Base-by-base conservation (phyloP, 495 filamentous ascomycete genomes). In the Penicillium steckii region DNA sequence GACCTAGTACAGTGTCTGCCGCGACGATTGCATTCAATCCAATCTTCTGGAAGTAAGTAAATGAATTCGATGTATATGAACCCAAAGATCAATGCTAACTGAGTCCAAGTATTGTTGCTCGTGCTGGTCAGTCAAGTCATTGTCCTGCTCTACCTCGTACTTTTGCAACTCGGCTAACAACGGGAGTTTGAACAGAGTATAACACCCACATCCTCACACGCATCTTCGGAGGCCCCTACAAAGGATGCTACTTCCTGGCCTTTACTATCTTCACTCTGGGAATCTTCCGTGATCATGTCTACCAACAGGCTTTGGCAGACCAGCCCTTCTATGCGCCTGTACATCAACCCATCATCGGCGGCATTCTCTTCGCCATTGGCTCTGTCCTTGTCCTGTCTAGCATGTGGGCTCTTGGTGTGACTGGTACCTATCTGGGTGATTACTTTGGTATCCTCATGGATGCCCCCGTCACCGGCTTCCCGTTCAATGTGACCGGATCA, bases 371-470 rank as follows among this genome's bases (percentile, higher is more conserved):
- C 58, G 78, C 78, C 37, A 50, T 75, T 32, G 95, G 94, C 38
- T 97, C 96, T 62, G 70, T 88, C 47, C 82, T 98, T 15, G 94
- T 98, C 22, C 66, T 97, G 15, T 85, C 85, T 24, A 89, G 84
- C 53, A 97, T 95, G 75, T 96, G 85, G 83, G 87, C 85, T 23
- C 81, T 98, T n/a, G 94, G 94, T 38, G 78, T 98, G 53, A 97
- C 94, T 8, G 95, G 94, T 49, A 98, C 94, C 56, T 98, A 97
- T 68, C 77, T 98, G 22, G 94, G 94, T 50, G 94, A 98, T 75
- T 98, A 98, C 75, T 98, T 96, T 62, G 94, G 94, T 30, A 97
- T 98, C 65, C 77, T 98, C 56, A 95, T 97, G 94, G 91, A 97
- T 64, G 78, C 83, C 62, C 90, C 89, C 42, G 91, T 98, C 38